These are phyloP conservation scores for Leptographium procerum DNA, from an alignment of 2,329 filamentous ascomycete species.

Conservation along the genomic window DNA sequence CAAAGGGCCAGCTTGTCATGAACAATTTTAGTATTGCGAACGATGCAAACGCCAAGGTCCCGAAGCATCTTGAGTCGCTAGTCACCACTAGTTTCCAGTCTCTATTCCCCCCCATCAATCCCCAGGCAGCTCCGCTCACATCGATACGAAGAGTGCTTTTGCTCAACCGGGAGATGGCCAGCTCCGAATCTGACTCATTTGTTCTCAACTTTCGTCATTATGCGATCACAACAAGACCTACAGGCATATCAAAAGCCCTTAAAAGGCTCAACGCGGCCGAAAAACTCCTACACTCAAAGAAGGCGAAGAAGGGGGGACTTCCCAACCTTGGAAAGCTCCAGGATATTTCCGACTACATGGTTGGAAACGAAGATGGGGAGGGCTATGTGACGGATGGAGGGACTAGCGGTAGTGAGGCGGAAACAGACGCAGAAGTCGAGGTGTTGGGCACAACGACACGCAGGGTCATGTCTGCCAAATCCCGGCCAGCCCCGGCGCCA, in stretches of 20 bases:
- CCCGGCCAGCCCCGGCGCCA: slow-evolving; percentile 33
- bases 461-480: slow-evolving; percentile 44
- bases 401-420: slow-evolving; percentile 78
- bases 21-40: slow-evolving; percentile 75
- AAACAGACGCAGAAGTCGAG: slow-evolving; percentile 93
- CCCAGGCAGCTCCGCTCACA: slow-evolving; percentile 75
- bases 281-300: slow-evolving; percentile 53
- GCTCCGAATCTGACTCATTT: slow-evolving; percentile 56
- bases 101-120: slow-evolving; percentile 90
- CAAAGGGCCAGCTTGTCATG: slow-evolving; percentile 65
- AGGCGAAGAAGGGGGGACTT: slow-evolving; percentile 56
- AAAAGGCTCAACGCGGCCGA: slow-evolving; percentile 78
- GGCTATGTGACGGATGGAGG: slow-evolving; percentile 74
- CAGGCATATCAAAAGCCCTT: slow-evolving; percentile 74
- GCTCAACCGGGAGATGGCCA: slow-evolving; percentile 63
- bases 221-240: slow-evolving; percentile 79
- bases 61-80: slow-evolving; percentile 86
- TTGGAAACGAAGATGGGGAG: slow-evolving; percentile 63
- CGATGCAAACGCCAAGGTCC: slow-evolving; percentile 57
- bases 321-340: slow-evolving; percentile 85
- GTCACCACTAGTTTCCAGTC: slow-evolving; percentile 93
- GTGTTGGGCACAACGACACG: slow-evolving; percentile 55
- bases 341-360: slow-evolving; percentile 90
- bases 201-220: slow-evolving; percentile 86
- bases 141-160: slow-evolving; percentile 89